Evolutionary conservation across 1,284 basidiomycete genomes (phyloP).

Genomic region (Sutorius eximius): DNA sequence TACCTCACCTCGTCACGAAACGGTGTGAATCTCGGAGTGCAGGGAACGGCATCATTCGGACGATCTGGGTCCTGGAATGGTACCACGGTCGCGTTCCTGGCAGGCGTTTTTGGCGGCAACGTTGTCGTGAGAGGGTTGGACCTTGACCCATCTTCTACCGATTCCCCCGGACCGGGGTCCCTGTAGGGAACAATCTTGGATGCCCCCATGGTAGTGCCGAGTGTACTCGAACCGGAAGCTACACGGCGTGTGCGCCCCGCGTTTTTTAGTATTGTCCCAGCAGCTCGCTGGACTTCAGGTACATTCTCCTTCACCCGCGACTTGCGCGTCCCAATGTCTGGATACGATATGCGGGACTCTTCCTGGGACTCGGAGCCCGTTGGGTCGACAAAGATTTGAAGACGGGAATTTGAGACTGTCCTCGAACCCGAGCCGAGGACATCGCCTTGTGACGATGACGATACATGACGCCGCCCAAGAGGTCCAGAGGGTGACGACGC

Average conservation of each 20-base stretch:
- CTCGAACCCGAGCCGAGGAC: constrained; percentile 25
- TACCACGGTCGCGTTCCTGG: constrained; percentile 30
- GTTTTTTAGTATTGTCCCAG: constrained; percentile 63
- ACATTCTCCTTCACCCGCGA: constrained; percentile 74
- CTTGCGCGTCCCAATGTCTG: constrained; percentile 72
- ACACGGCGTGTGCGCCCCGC: constrained; percentile 53
- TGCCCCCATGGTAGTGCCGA: constrained; percentile 18
- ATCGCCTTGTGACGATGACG: constrained; percentile 31
- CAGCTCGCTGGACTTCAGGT: constrained; percentile 63
- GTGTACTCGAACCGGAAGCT: constrained; percentile 42
- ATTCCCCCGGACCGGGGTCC: constrained; percentile 43
- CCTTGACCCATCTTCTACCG: constrained; percentile 16
- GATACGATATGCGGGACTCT: constrained; percentile 53
- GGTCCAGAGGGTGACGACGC: constrained; percentile 31
- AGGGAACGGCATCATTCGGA: constrained; percentile 31
- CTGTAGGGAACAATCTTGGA: constrained; percentile 58
- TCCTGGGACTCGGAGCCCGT: constrained; percentile 48
- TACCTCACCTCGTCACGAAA: constrained; percentile 64
- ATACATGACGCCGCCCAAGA: constrained; percentile 11
- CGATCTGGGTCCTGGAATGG: constrained; percentile 42
- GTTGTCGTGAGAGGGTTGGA: constrained; percentile 35
- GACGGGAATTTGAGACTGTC: constrained; percentile 49
- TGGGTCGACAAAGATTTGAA: constrained; percentile 73
- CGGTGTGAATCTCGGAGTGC: constrained; percentile 61
- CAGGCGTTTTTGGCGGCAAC: constrained; percentile 32